These are phyloP conservation scores for Clonostachys chloroleuca DNA, from an alignment of 2,329 filamentous ascomycete genomes.

Conservation along the genomic window DNA sequence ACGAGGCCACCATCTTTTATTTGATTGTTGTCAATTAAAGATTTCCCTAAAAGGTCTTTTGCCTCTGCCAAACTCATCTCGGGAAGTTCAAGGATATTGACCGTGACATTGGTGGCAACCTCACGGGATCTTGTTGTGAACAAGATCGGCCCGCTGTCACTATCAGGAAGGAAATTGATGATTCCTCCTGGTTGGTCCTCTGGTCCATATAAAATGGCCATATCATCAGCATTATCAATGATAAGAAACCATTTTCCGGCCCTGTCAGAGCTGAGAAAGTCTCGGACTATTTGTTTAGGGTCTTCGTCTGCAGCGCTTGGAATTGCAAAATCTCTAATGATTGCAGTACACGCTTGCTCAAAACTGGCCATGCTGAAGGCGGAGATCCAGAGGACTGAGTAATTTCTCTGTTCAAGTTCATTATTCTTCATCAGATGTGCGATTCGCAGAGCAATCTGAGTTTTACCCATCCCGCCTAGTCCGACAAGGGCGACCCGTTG, in stretches of 20 bases:
- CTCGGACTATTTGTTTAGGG: not conserved
- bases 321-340: not conserved
- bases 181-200: not conserved
- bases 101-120: not conserved
- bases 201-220: not conserved
- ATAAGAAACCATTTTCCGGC: not conserved
- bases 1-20: not conserved
- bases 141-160: not conserved
- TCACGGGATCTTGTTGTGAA: not conserved
- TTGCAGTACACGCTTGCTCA: constrained; percentile 10
- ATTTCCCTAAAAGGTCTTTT: not conserved
- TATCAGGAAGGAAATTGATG: not conserved
- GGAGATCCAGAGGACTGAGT: constrained; percentile 32
- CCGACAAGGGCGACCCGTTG: constrained; percentile 16
- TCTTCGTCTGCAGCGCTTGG: not conserved
- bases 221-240: not conserved
- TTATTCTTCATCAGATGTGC: constrained; percentile 20
- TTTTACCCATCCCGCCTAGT: constrained; percentile 31
- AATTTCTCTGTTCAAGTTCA: constrained; percentile 13
- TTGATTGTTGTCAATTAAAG: not conserved
- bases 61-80: no score
- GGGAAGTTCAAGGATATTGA: no score
- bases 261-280: not conserved
- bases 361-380: constrained; percentile 22
- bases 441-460: constrained; percentile 27